Evolutionary conservation across 495 filamentous ascomycete genomes (phyloP), one percentile per base, ranked within the genome.

Genomic region (Darksidea phi): DNA sequence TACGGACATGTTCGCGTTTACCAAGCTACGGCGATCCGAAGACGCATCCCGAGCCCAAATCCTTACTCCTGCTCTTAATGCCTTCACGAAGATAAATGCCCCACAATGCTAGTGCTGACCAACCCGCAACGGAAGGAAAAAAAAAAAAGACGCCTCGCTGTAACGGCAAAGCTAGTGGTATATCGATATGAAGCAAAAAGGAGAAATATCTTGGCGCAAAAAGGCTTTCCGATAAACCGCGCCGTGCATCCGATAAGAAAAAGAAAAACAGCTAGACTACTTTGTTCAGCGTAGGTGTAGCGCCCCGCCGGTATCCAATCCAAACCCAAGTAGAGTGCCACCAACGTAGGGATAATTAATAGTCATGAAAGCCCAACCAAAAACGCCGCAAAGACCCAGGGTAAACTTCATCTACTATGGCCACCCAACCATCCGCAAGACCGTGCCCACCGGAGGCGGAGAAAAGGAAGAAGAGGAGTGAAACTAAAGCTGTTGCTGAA

Each of bases 191-290:
- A n/a, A n/a, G n/a, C n/a, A n/a, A n/a, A n/a, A n/a, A n/a, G n/a
- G n/a, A n/a, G n/a, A n/a, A n/a, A n/a, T n/a, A n/a, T n/a, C n/a
- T n/a, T n/a, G n/a, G n/a, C n/a, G n/a, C n/a, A n/a, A n/a, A n/a
- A n/a, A n/a, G n/a, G n/a, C n/a, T n/a, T n/a, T n/a, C 41, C 36
- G 28, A 54, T 23, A 41, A 43, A 43, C 54, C 53, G 37, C 37
- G 54, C 54, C 54, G 56, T 46, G 28, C 34, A 26, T 48, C 47
- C 32, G 45, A 58, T 11, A 17, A 15, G 20, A 15, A 45, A 45
- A 45, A 45, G 20, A n/a, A n/a, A 45, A 5, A 6, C 15, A 17
- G 13, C 15, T 15, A 45, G 15, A n/a, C n/a, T n/a, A n/a, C n/a
- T n/a, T n/a, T n/a, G n/a, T n/a, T n/a, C n/a, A n/a, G n/a, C n/a